Base-by-base conservation (phyloP, 2,329 filamentous ascomycete genomes). In the Cladorrhinum sp. region DNA sequence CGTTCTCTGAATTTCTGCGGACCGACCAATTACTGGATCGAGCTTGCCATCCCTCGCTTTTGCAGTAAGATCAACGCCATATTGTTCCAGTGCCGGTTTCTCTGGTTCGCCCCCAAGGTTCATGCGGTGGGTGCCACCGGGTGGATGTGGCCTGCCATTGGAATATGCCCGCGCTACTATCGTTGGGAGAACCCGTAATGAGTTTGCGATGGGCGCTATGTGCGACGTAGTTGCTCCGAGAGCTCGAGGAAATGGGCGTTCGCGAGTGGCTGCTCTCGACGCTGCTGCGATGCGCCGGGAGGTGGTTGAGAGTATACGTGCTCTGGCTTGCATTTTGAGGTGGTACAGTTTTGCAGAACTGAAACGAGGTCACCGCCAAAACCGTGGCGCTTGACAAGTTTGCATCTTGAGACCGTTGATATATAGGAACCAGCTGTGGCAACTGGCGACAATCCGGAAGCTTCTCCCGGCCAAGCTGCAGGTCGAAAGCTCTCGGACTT, bases 41-140 rank as follows among this genome's bases (percentile, higher is more conserved):
- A 99, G 82, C 72, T 96, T 97, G 45, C 95, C 95, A 53, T 90
- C 89, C 72, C 84, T 90, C 20, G 95, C 95, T 69, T 85, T 85
- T 12, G 86, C 90, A 1, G 95, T 98, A 57, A 99, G 80, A 72
- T 99, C 93, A 62, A 97, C 81, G 60, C 95, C 95, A 70, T 88
- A 99, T 74, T 96, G 85, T 74, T 98, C 93, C 55, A 98, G 78
- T 0, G 95, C 93, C 2, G 93, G 81, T 76, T 97, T 96, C 75
- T 97, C 81, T 50, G 84, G 82, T 67, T 84, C 84, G 25, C 80
- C 89, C 58, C 91, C 85, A 72, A 98, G 77, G 72, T 98, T 87
- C 93, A 98, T 98, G 65, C 89, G 90, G 76, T 97, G 92, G 1
- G 92, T 97, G 59, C 93, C 93, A 55, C 93, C 93, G 0, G 93